A percentile compares a stretch with the other conserved stretches of the same genome.
These are phyloP conservation scores for Vitis hybrid DNA, from an alignment of 177 flowering plant genomes.

Conservation along the genomic window DNA sequence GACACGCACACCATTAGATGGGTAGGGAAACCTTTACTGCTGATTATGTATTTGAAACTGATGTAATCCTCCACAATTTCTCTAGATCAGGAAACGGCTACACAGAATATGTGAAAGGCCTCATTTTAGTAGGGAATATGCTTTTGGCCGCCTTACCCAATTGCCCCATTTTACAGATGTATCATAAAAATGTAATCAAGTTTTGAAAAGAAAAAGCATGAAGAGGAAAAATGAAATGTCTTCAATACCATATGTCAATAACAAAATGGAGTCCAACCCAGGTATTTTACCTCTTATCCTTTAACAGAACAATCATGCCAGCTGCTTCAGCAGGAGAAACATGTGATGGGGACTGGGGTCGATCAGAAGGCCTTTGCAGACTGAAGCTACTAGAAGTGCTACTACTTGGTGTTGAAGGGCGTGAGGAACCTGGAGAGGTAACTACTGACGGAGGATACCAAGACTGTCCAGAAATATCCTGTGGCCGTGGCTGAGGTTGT, in stretches of 20 bases:
- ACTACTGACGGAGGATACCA: conserved; percentile 60
- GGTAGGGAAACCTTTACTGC: no score
- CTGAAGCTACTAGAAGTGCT: conserved; percentile 33
- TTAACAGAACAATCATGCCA: conserved; percentile 40
- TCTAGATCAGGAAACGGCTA: no score
- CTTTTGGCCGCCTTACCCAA: no score
- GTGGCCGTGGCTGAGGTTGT: conserved; percentile 40
- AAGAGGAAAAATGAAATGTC: neutral
- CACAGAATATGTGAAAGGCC: no score
- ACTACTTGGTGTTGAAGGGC: conserved; percentile 50
- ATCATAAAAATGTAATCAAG: no score
- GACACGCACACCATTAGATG: no score
- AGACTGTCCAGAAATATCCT: conserved; percentile 41
- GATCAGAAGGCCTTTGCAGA: conserved; percentile 42
- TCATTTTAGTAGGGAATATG: no score
- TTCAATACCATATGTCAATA: neutral
- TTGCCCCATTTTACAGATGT: no score
- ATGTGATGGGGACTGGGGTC: conserved; percentile 35
- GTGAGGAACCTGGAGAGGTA: conserved; percentile 48
- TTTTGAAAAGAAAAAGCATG: neutral
- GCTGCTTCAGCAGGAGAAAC: conserved; percentile 72
- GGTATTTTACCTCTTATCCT: conserved; percentile 52
- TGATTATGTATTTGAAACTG: no score
- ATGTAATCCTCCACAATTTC: no score
- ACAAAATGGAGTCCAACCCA: conserved; percentile 3